phyloP scores from a whole-genome alignment of 805 yeast genomes.

The Yamadazyma kitorensis region DNA sequence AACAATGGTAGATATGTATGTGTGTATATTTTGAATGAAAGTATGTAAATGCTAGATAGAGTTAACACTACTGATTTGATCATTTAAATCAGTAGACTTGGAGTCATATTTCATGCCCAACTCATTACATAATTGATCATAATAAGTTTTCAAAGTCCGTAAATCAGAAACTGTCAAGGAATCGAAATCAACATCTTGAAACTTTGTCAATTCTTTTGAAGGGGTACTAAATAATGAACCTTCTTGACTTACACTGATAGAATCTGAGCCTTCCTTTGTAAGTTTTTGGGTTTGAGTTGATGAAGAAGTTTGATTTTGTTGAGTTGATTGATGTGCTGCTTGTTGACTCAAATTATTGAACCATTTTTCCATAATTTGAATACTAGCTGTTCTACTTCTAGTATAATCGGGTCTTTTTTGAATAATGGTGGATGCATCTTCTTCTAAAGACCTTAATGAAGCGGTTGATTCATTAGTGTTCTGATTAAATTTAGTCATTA shows the following conservation, averaged over 20 bases:
- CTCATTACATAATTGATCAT: slow-evolving; percentile 36
- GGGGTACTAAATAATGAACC: slow-evolving; percentile 20
- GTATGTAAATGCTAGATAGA: slow-evolving; percentile 8
- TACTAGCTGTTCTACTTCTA: slow-evolving; percentile 34
- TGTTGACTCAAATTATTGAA: slow-evolving; percentile 28
- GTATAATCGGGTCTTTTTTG: slow-evolving; percentile 24
- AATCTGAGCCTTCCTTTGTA: slow-evolving; percentile 7
- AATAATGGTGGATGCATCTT: slow-evolving; percentile 10
- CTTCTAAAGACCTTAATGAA: slow-evolving; percentile 34
- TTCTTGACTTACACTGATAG: slow-evolving; percentile 17
- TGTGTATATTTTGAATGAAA: not conserved
- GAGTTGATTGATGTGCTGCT: slow-evolving; percentile 6
- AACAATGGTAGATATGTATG: not conserved
- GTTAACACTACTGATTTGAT: slow-evolving; percentile 10
- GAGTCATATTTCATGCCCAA: slow-evolving; percentile 14
- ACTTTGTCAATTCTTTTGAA: slow-evolving; percentile 29
- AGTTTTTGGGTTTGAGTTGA: not conserved
- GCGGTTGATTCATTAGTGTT: slow-evolving; percentile 21
- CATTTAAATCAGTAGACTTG: slow-evolving; percentile 12
- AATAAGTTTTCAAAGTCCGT: slow-evolving; percentile 28
- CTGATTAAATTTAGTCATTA: slow-evolving; percentile 39
- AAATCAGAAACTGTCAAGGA: slow-evolving; percentile 33
- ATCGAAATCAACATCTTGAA: slow-evolving; percentile 34
- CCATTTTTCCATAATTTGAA: slow-evolving; percentile 45
- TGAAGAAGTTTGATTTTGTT: not conserved